These are phyloP conservation scores for Endoconidiophora polonica DNA, from an alignment of 2,329 filamentous ascomycete genomes.

Conservation along the genomic window DNA sequence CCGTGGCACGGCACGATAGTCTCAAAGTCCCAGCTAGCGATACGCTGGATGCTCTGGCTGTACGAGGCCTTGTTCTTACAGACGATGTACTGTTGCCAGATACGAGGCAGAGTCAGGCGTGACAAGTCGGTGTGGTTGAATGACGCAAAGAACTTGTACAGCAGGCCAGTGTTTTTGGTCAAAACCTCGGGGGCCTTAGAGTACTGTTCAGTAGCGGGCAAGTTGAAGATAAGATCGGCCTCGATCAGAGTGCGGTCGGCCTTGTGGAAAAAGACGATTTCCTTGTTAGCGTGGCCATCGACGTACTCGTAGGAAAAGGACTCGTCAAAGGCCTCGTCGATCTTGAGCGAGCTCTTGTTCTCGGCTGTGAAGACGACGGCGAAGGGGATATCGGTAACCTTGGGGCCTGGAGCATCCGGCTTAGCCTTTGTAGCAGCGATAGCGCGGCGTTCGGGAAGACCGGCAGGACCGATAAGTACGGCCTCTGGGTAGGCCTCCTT, in stretches of 20 bases:
- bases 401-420: slow-evolving; percentile 20
- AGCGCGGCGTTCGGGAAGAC: slow-evolving; percentile 66
- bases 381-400: slow-evolving; percentile 39
- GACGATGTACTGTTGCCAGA: slow-evolving; percentile 59
- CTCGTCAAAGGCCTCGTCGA: slow-evolving; percentile 63
- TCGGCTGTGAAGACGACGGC: slow-evolving; percentile 48
- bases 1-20: slow-evolving; percentile 85
- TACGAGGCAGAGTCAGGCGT: slow-evolving; percentile 49
- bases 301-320: slow-evolving; percentile 84
- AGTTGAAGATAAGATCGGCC: slow-evolving; percentile 83
- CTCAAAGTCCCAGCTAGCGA: slow-evolving; percentile 69
- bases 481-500: slow-evolving; percentile 61
- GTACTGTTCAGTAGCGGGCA: slow-evolving; percentile 79
- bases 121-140: slow-evolving; percentile 37
- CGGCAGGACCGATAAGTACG: slow-evolving; percentile 66
- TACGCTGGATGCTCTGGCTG: slow-evolving; percentile 49
- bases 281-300: slow-evolving; percentile 62
- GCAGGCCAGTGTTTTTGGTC: slow-evolving; percentile 15
- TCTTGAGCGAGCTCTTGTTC: slow-evolving; percentile 31
- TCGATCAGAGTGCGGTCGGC: slow-evolving; percentile 66
- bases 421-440: slow-evolving; percentile 33
- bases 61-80: slow-evolving; percentile 47
- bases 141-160: slow-evolving; percentile 28
- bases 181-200: slow-evolving; percentile 26
- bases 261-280: slow-evolving; percentile 74